A percentile compares a stretch with the other conserved stretches of the same genome.
Conservation (phyloP, 75 land plant species). For the Ceratopteris richardii region DNA sequence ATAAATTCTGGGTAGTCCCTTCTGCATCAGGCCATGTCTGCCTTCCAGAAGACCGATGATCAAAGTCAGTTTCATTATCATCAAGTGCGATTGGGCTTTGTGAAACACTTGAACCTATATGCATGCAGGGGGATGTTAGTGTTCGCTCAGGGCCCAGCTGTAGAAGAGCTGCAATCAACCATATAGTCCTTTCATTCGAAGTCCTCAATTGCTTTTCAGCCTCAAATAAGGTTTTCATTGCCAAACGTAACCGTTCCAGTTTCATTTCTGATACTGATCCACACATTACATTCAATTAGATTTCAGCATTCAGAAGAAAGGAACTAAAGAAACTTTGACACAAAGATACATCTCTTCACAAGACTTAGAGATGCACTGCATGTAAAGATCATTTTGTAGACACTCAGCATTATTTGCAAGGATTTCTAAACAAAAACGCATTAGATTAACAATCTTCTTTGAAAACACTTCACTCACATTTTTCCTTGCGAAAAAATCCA, state of each 20-base stretch:
- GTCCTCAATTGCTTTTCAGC: conserved; percentile 36
- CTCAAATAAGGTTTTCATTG: conserved; percentile 30
- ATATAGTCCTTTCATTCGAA: conserved; percentile 27
- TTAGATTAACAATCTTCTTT: too few species aligned
- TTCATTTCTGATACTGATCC: conserved; percentile 25
- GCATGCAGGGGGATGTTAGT: not conserved
- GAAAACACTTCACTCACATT: conserved; percentile 18
- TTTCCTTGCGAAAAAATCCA: conserved; percentile 22
- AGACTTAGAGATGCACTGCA: too few species aligned
- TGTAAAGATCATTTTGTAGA: too few species aligned
- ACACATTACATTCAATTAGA: not conserved
- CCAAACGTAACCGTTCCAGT: conserved; percentile 25
- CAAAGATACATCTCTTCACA: too few species aligned
- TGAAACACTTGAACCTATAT: conserved; percentile 7
- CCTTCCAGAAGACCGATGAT: not conserved
- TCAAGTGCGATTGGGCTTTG: conserved; percentile 9
- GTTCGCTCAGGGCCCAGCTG: conserved; percentile 24
- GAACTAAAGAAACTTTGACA: too few species aligned
- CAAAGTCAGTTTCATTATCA: not conserved
- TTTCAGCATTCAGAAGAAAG: too few species aligned
- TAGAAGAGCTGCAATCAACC: conserved; percentile 37
- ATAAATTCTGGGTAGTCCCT: not conserved
- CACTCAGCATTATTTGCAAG: too few species aligned
- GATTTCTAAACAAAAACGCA: too few species aligned
- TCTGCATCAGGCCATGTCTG: not conserved